Base-by-base conservation (phyloP, 2,329 filamentous ascomycete genomes). In the Sordariomycetes sp. region DNA sequence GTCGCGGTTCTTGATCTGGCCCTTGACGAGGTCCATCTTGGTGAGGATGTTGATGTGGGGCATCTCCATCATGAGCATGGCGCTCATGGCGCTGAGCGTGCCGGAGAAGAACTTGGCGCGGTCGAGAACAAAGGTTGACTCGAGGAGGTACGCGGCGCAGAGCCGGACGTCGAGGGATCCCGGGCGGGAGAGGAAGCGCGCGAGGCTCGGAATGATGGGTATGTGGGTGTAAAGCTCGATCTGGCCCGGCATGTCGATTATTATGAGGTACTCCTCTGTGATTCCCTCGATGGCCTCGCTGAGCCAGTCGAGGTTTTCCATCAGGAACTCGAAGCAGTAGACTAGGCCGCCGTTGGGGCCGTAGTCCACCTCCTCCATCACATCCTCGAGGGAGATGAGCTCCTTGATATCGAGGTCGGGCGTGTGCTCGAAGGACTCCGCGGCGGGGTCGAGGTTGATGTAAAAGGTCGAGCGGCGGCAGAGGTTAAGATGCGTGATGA, bases 161-260 rank as follows among this genome's bases (percentile, higher is more conserved):
- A 97, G 82, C 65, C 87, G 89, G 67, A 97, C 87, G 70, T 96
- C 92, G 62, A 97, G 78, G 22, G 85, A 81, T 10, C 91, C 91
- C 12, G 84, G 77, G 61, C 87, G 82, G 50, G 86, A 90, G 55
- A 97, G 79, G 68, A 89, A 89, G 65, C 85, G 86, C 62, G 92
- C 85, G 53, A 99, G 81, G 22, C 84, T 82, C 1, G 94, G 94
- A 35, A 99, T 76, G 62, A 99, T 87, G 45, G 94, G 94, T 36
- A 97, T 88, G 69, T 99, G 94, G 2, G 92, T 97, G 74, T 97
- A 99, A 15, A 99, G 82, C 74, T 99, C 94, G 70, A 99, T 97
- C 75, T 99, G 94, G 58, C 94, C 94, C 0, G 94, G 94, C 88
- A 97, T 96, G 73, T 99, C 94, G 73, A 99, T 90, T 61, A 99